Conservation (phyloP, 1,284 basidiomycete species). For the Apiotrichum akiyoshidainum region DNA sequence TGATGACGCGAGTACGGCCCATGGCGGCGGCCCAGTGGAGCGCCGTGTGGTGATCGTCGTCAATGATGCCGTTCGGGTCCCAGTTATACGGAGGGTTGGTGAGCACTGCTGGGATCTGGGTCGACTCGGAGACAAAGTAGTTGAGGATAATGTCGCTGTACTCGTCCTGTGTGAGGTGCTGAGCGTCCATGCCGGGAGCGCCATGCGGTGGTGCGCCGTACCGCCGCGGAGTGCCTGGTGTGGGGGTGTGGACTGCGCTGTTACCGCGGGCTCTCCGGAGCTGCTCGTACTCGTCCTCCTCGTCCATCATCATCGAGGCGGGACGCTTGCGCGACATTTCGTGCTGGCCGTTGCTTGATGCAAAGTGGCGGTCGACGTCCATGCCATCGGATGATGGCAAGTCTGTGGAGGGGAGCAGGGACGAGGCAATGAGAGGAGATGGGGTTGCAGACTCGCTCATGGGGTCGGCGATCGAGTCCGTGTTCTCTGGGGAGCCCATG, state of each 20-base stretch:
- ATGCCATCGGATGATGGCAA: constrained; percentile 15
- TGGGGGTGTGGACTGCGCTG: constrained; percentile 45
- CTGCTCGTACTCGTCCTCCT: constrained; percentile 38
- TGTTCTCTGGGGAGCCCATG: constrained; percentile 10
- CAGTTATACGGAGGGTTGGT: constrained; percentile 87
- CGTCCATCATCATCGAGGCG: constrained; percentile 43
- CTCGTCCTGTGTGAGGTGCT: constrained; percentile 48
- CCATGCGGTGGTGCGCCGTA: constrained; percentile 3
- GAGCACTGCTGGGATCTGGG: constrained; percentile 83
- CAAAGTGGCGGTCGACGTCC: constrained; percentile 14
- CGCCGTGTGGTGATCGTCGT: constrained; percentile 97
- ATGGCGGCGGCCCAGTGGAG: constrained; percentile 99
- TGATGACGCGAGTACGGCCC: constrained; percentile 95
- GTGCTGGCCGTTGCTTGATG: constrained; percentile 11
- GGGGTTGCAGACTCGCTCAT: constrained; percentile 27
- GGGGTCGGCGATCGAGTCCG: constrained; percentile 15
- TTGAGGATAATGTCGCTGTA: constrained; percentile 97
- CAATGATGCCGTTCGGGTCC: constrained; percentile 93
- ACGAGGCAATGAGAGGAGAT: constrained; percentile 17
- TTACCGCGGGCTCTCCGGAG: constrained; percentile 36
- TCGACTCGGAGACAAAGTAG: constrained; percentile 98
- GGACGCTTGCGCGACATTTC: constrained; percentile 30
- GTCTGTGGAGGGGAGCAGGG: constrained; percentile 9
- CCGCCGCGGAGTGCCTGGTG: constrained; percentile 23
- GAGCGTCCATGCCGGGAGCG: constrained; percentile 17